Evolutionary conservation across 2,329 filamentous ascomycete species (phyloP).

Genomic region (Aspergillus amoenus): DNA sequence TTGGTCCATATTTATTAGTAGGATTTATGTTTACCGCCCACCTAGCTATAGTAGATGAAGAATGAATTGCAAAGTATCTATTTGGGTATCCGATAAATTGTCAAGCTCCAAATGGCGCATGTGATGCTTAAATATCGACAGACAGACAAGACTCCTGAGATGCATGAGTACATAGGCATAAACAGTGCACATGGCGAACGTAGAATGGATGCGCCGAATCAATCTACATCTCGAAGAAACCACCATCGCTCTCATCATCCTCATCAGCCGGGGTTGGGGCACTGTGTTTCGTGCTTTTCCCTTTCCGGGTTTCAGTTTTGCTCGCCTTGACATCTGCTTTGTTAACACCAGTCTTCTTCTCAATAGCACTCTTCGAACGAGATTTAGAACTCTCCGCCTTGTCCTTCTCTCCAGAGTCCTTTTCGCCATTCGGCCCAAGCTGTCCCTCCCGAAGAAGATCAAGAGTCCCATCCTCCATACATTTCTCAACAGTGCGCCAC

Average conservation of each 20-base stretch:
- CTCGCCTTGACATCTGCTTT: conserved; percentile 10
- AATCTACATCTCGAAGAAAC: conserved; percentile 39
- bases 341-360: conserved; percentile 13
- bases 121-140: conserved; percentile 2
- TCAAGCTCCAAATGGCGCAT: not conserved
- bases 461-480: conserved; percentile 44
- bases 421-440: conserved; percentile 23
- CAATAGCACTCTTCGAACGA: conserved; percentile 2
- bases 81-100: conserved; percentile 19
- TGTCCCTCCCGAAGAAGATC: conserved; percentile 44
- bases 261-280: conserved; percentile 8
- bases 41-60: conserved; percentile 2
- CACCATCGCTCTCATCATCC: conserved; percentile 38
- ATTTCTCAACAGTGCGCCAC: conserved; percentile 46
- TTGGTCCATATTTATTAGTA: not conserved
- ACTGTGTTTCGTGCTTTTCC: conserved; percentile 4
- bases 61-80: conserved; percentile 8
- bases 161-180: conserved; percentile 8
- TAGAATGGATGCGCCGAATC: not conserved
- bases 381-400: not conserved
- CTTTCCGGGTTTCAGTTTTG: conserved; percentile 8
- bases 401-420: conserved; percentile 8
- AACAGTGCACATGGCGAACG: not conserved
- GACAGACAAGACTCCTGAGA: conserved; percentile 18
- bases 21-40: not conserved